Conservation (phyloP, 768 basidiomycete genomes). For the Auriscalpium orientale region DNA sequence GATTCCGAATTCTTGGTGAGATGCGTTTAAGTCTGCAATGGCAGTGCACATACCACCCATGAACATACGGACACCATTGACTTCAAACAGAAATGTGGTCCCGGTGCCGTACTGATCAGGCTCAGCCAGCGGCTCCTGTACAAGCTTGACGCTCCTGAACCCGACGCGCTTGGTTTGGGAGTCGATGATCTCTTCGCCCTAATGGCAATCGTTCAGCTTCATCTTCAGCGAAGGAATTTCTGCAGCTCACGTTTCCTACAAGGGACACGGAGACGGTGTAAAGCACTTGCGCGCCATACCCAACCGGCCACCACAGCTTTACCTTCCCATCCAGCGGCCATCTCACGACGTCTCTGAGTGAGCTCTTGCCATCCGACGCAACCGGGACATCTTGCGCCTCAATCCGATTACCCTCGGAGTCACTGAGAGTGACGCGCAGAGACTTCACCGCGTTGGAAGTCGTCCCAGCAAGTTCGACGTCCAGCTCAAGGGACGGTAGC, state of each 20-base stretch:
- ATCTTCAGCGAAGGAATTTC: no score
- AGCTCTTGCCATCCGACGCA: not conserved
- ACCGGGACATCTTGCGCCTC: not conserved
- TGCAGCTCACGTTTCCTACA: constrained; percentile 20
- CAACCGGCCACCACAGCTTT: constrained; percentile 36
- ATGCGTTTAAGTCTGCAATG: constrained; percentile 19
- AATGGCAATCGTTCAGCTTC: not conserved
- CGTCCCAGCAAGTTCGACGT: not conserved
- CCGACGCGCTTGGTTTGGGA: constrained; percentile 25
- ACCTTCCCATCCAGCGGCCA: constrained; percentile 29
- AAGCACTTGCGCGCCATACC: constrained; percentile 32
- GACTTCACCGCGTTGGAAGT: not conserved
- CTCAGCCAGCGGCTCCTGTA: constrained; percentile 35
- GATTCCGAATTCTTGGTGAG: constrained; percentile 27
- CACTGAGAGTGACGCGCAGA: not conserved
- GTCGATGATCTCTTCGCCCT: constrained; percentile 7
- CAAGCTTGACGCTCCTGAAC: constrained; percentile 35
- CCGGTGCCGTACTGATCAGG: constrained; percentile 27
- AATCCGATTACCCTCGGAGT: not conserved
- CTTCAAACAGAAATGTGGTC: constrained; percentile 39
- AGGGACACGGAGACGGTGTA: constrained; percentile 30
- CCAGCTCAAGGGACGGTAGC: not conserved
- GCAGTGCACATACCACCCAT: constrained; percentile 26
- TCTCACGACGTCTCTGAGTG: constrained; percentile 9
- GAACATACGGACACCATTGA: constrained; percentile 42